These are phyloP conservation scores for Aspergillus proliferans DNA, from an alignment of 2,329 filamentous ascomycete species.

Conservation along the genomic window DNA sequence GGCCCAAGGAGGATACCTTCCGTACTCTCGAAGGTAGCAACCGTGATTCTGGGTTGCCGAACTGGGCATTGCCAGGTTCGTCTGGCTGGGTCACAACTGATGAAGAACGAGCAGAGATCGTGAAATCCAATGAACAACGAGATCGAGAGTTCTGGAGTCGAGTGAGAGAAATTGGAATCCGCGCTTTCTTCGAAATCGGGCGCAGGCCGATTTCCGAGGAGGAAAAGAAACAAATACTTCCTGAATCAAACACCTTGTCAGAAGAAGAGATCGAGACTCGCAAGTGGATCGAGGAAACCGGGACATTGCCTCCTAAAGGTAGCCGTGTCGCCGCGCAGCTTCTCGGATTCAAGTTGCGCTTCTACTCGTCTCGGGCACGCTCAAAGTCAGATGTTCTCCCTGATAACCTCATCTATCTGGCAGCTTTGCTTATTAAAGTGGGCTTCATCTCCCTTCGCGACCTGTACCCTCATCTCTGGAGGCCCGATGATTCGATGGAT, in stretches of 20 bases:
- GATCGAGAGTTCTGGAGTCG: constrained; percentile 76
- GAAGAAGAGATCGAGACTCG: constrained; percentile 53
- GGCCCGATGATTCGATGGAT: constrained; percentile 76
- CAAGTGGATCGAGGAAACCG: constrained; percentile 74
- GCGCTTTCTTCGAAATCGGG: constrained; percentile 86
- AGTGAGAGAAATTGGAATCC: constrained; percentile 67
- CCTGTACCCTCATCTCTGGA: constrained; percentile 86
- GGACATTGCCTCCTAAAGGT: constrained; percentile 73
- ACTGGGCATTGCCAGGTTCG: constrained; percentile 74
- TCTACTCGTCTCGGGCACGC: constrained; percentile 77
- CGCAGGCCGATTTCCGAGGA: constrained; percentile 60
- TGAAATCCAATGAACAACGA: constrained; percentile 54
- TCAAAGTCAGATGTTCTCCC: constrained; percentile 72
- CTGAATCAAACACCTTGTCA: constrained; percentile 30
- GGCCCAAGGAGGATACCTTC: constrained; percentile 64
- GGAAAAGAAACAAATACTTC: constrained; percentile 46
- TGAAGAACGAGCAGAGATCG: constrained; percentile 59
- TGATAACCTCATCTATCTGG: constrained; percentile 86
- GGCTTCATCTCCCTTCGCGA: constrained; percentile 91
- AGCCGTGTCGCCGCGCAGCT: constrained; percentile 91
- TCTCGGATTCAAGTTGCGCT: constrained; percentile 92
- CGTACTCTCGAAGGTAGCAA: constrained; percentile 24
- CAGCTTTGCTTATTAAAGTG: constrained; percentile 89
- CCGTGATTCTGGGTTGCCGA: constrained; percentile 61
- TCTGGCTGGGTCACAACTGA: constrained; percentile 58